Percentiles rank a stretch among this genome's conserved stretches.
phyloP scores from a whole-genome alignment of 768 basidiomycete species.

The Mycena alexandri region DNA sequence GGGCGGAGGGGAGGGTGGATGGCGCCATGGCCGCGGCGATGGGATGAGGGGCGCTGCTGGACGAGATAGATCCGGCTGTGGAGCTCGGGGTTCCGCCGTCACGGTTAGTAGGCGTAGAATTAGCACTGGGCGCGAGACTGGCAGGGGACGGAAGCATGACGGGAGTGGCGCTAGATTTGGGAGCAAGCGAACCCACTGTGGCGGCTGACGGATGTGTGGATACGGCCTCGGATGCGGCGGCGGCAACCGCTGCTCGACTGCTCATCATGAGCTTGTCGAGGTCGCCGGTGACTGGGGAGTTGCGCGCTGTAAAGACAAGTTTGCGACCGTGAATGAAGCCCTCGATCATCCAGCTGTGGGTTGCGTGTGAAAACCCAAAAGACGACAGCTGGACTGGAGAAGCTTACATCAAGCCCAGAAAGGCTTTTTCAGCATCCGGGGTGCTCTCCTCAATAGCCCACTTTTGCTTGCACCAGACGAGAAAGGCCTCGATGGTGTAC shows the following conservation, averaged over 20 bases:
- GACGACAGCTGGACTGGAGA: constrained; percentile 38
- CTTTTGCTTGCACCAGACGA: constrained; percentile 80
- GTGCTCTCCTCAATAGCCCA: constrained; percentile 68
- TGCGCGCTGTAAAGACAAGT: constrained; percentile 52
- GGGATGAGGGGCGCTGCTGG: constrained; percentile 50
- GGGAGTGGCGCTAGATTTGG: constrained; percentile 64
- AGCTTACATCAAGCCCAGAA: constrained; percentile 86
- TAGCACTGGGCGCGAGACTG: constrained; percentile 78
- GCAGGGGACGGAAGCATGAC: constrained; percentile 87
- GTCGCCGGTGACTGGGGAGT: constrained; percentile 54
- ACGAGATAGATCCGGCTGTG: constrained; percentile 46
- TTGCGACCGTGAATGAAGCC: constrained; percentile 75
- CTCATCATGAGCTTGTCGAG: constrained; percentile 53
- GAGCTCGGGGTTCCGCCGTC: constrained; percentile 67
- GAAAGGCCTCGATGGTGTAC: constrained; percentile 76
- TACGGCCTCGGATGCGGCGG: constrained; percentile 55
- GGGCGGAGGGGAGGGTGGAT: constrained; percentile 50
- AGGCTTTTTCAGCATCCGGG: constrained; percentile 69
- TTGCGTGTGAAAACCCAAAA: constrained; percentile 48
- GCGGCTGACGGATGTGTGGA: constrained; percentile 47
- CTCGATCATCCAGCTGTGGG: constrained; percentile 79
- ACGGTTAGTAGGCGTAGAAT: constrained; percentile 80
- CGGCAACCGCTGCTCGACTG: constrained; percentile 53
- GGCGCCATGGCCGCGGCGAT: constrained; percentile 46
- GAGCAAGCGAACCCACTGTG: constrained; percentile 42